These are phyloP conservation scores for Talaromyces amestolkiae DNA, from an alignment of 2,329 filamentous ascomycete species.

Conservation along the genomic window DNA sequence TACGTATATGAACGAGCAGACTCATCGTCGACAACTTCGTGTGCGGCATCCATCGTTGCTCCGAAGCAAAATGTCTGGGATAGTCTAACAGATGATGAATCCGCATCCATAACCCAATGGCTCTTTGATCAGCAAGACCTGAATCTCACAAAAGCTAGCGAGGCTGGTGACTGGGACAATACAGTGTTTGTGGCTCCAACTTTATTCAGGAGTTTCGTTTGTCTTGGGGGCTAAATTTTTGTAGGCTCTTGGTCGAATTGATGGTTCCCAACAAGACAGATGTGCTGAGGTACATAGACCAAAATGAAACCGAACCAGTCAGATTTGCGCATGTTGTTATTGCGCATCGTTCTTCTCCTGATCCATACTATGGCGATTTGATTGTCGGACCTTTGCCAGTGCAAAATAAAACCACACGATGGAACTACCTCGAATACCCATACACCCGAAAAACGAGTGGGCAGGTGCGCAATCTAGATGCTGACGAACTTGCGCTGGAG, in stretches of 20 bases:
- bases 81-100: neutral
- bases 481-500: neutral
- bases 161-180: constrained; percentile 8
- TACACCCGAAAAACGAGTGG: neutral
- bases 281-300: constrained; percentile 4
- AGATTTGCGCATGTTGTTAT: constrained; percentile 10
- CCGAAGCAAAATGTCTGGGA: neutral
- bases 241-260: neutral
- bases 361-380: constrained; percentile 7
- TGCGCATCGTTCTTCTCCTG: constrained; percentile 4
- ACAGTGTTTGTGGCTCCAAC: neutral
- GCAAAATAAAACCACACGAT: neutral
- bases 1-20: neutral
- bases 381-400: constrained; percentile 5
- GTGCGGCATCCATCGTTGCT: neutral
- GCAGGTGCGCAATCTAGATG: neutral
- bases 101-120: neutral
- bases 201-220: neutral
- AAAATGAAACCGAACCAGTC: neutral
- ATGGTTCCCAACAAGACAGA: neutral
- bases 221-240: neutral
- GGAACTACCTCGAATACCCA: neutral
- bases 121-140: constrained; percentile 8
- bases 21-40: neutral
- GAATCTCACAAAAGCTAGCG: constrained; percentile 5